Evolutionary conservation across 73 alveolate species (phyloP).

Genomic region (Symbiodinium pilosum): DNA sequence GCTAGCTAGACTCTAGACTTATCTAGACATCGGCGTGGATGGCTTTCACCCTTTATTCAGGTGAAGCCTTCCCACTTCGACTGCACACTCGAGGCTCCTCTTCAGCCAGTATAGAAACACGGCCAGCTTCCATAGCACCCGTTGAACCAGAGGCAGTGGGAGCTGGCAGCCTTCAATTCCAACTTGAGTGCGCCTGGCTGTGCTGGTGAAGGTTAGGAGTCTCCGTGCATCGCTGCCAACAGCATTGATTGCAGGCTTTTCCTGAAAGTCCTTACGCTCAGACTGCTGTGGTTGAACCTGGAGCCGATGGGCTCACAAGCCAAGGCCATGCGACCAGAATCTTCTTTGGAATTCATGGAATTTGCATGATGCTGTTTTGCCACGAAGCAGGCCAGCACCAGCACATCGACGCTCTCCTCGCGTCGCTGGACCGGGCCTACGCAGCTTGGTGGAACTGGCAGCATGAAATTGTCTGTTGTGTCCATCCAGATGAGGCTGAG

Average conservation of each 20-base stretch:
- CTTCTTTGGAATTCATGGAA: too few relatives aligned
- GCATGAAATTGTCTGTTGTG: too few relatives aligned
- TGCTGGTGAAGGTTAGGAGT: too few relatives aligned
- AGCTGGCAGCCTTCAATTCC: slow-evolving; percentile 41
- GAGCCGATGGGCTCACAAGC: slow-evolving; percentile 1
- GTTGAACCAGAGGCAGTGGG: background rate
- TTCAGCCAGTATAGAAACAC: background rate
- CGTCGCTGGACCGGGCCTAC: background rate
- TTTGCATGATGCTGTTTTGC: too few relatives aligned
- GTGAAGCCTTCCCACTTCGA: slow-evolving; percentile 80
- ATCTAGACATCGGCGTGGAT: background rate
- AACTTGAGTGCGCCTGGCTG: slow-evolving; percentile 47
- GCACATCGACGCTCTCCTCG: background rate
- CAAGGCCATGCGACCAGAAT: background rate
- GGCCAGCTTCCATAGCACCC: background rate
- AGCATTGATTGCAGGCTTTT: slow-evolving; percentile 26
- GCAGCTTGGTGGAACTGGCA: background rate
- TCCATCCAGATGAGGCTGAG: background rate
- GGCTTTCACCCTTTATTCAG: too few relatives aligned
- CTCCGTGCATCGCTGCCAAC: too few relatives aligned
- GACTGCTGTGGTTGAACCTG: slow-evolving; percentile 65
- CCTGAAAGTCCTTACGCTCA: slow-evolving; percentile 63
- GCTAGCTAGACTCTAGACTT: background rate
- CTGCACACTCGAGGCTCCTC: slow-evolving; percentile 29
- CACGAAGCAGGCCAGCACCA: background rate